Conservation (phyloP, 164 flowering plant genomes). For the Magnolia officinalis region DNA sequence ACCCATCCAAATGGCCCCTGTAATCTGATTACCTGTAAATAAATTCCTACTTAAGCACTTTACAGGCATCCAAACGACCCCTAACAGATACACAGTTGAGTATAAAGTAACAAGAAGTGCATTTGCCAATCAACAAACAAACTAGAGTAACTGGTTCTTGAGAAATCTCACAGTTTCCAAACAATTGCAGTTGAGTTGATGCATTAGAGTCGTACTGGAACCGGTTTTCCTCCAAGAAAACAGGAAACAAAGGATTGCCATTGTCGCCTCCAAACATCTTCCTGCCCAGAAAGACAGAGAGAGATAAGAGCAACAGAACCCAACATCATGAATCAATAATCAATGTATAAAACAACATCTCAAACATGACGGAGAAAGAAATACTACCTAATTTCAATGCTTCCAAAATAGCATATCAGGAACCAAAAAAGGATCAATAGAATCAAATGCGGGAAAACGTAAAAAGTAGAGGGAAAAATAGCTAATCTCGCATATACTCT, state of each 20-base stretch:
- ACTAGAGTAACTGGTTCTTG: neutral
- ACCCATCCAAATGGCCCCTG: no score
- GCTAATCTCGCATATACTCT: neutral
- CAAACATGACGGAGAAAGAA: neutral
- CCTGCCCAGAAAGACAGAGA: neutral
- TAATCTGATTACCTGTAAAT: no score
- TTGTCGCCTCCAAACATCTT: constrained; percentile 69
- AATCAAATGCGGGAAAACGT: no score
- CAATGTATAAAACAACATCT: neutral
- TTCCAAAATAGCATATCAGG: no score
- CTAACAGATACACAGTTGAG: neutral
- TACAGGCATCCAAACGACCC: no score
- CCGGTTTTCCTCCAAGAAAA: constrained; percentile 40
- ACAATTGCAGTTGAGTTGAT: constrained; percentile 64
- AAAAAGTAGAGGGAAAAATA: no score
- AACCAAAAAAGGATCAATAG: no score
- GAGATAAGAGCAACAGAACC: neutral
- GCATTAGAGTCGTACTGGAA: constrained; percentile 46
- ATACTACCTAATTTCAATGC: neutral
- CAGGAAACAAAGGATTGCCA: constrained; percentile 34
- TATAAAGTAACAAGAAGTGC: neutral
- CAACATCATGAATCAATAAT: neutral
- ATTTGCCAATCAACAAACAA: neutral
- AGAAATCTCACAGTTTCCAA: constrained; percentile 57
- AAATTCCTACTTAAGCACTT: no score